Evolutionary conservation across 1,139 yeast genomes (phyloP), one percentile per base, ranked within the genome.

Genomic region (Ashbya aceris): DNA sequence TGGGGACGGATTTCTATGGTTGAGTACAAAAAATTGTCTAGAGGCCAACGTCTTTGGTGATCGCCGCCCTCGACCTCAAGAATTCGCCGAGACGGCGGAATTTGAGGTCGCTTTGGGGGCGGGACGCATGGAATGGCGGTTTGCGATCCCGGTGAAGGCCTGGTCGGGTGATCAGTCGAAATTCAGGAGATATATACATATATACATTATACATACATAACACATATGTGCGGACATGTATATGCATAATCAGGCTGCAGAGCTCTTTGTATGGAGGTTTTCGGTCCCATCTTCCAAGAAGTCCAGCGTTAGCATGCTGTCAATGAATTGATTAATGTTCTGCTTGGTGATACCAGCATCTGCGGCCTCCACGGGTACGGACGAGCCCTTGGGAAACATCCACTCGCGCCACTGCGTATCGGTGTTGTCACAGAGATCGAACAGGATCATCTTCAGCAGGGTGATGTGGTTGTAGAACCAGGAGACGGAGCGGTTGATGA

Each of bases 401-500:
- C 62, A 58, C 32, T 55, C 63, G 42, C 62, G 52, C 62, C 62
- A 58, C 30, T 56, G 60, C 8, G 59, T 50, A 26, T 49, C 53
- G 2, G 54, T 49, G 39, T 59, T 57, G 38, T 59, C 62, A 45
- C 64, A 59, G 11, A 60, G 48, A 43, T 60, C 64, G 42, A 55
- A 60, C 14, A 60, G 45, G 23, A 58, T 57, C 61, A 60, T 58
- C 40, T 58, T 60, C 27, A 60, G 50, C 28, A 60, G 41, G 1
- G 64, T 60, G 26, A 60, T 58, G 42, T 60, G 64, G 43, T 60
- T 60, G 42, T 60, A 60, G 36, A 60, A 60, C 64, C 64, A 60
- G 5, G 64, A 60, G 3, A 60, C 64, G 2, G 64, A 60, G 41
- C 63, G 48, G 40, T 56, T 58, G 35, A 60, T 57, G 42, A 60